Evolutionary conservation across 495 filamentous ascomycete species (phyloP).

Genomic region (Beverwykella pulmonaria): DNA sequence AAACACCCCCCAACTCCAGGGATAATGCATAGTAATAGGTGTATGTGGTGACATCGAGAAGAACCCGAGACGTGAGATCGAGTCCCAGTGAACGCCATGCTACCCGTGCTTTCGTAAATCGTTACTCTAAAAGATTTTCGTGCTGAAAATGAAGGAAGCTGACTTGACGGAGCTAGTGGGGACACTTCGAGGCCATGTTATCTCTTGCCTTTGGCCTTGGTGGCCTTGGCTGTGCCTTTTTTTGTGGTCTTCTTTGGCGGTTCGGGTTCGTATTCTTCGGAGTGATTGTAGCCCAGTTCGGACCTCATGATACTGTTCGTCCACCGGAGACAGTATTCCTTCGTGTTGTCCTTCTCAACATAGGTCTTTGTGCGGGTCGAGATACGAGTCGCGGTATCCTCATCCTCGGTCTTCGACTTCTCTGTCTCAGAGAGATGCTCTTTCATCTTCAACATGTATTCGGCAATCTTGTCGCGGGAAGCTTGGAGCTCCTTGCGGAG

Average conservation of each 20-base stretch:
- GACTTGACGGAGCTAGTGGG: neutral
- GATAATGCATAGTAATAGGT: slow-evolving; percentile 1
- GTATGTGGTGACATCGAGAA: neutral
- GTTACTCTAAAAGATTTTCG: neutral
- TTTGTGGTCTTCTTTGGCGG: slow-evolving; percentile 54
- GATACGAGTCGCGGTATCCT: slow-evolving; percentile 61
- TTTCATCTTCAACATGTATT: slow-evolving; percentile 77
- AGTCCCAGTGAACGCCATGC: neutral
- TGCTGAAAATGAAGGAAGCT: neutral
- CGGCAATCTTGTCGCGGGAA: slow-evolving; percentile 74
- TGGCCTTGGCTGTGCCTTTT: slow-evolving; percentile 45
- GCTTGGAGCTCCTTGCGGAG: slow-evolving; percentile 79
- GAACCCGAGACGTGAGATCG: neutral
- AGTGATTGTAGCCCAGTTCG: slow-evolving; percentile 81
- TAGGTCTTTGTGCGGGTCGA: slow-evolving; percentile 61
- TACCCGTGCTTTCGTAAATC: slow-evolving; percentile 11
- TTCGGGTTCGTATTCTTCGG: slow-evolving; percentile 64
- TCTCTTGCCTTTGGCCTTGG: slow-evolving; percentile 24
- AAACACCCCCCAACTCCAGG: neutral
- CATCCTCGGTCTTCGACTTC: slow-evolving; percentile 57
- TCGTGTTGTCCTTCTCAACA: slow-evolving; percentile 54
- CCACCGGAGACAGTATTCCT: slow-evolving; percentile 80
- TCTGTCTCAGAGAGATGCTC: slow-evolving; percentile 64
- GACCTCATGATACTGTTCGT: slow-evolving; percentile 74
- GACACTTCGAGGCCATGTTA: neutral